phyloP scores from a whole-genome alignment of 2,329 filamentous ascomycete genomes.

The Scedosporium dehoogii region DNA sequence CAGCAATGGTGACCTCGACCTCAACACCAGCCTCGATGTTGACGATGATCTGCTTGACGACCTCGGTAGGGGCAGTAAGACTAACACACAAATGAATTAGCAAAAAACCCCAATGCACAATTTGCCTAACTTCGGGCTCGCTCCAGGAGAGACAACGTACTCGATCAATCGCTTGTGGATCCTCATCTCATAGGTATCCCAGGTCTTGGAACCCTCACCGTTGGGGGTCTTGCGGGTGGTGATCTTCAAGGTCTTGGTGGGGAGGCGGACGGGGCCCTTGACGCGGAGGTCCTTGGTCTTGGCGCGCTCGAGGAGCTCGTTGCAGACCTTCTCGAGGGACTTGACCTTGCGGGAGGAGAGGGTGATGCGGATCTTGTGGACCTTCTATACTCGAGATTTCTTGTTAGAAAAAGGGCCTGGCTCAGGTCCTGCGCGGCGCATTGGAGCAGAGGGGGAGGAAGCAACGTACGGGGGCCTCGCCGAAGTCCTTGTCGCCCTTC shows the following conservation, averaged over 20 bases:
- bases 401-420: not conserved
- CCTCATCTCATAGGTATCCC: conserved; percentile 98
- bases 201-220: conserved; percentile 99
- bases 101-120: not conserved
- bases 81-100: conserved; percentile 24
- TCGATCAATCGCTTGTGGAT: conserved; percentile 98
- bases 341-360: conserved; percentile 90
- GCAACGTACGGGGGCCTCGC: conserved; percentile 67
- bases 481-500: conserved; percentile 90
- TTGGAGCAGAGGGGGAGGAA: not conserved
- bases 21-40: conserved; percentile 92
- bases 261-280: conserved; percentile 93
- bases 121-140: too few relatives aligned
- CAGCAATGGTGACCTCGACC: conserved; percentile 87
- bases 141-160: conserved; percentile 36
- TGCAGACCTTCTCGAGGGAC: conserved; percentile 95
- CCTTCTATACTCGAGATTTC: conserved; percentile 49
- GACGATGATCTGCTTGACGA: conserved; percentile 94
- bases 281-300: conserved; percentile 97
- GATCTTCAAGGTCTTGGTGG: conserved; percentile 90
- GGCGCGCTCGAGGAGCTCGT: conserved; percentile 95
- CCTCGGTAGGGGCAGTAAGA: conserved; percentile 94
- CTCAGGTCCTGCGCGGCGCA: not conserved
- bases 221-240: conserved; percentile 98
- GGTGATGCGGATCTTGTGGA: conserved; percentile 98